Conservation (phyloP, 345 rosid genomes). For the Rhizophora mangle region DNA sequence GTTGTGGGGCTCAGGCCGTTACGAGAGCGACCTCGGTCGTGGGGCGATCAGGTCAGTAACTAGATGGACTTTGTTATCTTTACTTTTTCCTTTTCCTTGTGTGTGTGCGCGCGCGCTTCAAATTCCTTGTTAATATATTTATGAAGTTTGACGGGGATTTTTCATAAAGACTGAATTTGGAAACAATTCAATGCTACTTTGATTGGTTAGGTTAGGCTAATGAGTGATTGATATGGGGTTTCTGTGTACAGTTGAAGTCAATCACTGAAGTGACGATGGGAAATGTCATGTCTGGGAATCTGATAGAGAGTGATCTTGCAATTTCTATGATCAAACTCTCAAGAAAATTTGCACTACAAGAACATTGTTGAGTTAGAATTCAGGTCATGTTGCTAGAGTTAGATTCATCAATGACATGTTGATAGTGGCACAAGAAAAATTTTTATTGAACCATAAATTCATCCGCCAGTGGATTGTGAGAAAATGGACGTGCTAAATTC, state of each 20-base stretch:
- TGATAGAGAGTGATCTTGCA: background rate
- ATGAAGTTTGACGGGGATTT: background rate
- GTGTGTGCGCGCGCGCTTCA: conserved; percentile 2
- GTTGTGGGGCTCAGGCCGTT: conserved; percentile 71
- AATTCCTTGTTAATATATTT: conserved; percentile 7
- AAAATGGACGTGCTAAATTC: no score
- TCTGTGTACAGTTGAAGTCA: background rate
- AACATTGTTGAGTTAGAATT: background rate
- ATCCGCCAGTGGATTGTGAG: no score
- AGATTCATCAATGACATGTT: background rate
- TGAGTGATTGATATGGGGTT: no score
- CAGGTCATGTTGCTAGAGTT: background rate
- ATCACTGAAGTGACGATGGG: background rate
- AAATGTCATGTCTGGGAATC: background rate
- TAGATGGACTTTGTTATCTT: background rate
- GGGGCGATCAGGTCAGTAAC: conserved; percentile 88
- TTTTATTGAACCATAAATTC: no score
- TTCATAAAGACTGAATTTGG: conserved; percentile 3
- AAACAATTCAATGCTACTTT: conserved; percentile 9
- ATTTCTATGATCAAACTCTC: background rate
- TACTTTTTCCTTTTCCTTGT: background rate
- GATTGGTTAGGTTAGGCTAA: conserved; percentile 7
- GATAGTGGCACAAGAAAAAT: no score
- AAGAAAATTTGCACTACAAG: background rate
- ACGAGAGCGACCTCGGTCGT: conserved; percentile 76